Percentiles rank a stretch among this genome's conserved stretches.
Conservation (phyloP, 1,139 yeast genomes). For the Geotrichum klebahnii region DNA sequence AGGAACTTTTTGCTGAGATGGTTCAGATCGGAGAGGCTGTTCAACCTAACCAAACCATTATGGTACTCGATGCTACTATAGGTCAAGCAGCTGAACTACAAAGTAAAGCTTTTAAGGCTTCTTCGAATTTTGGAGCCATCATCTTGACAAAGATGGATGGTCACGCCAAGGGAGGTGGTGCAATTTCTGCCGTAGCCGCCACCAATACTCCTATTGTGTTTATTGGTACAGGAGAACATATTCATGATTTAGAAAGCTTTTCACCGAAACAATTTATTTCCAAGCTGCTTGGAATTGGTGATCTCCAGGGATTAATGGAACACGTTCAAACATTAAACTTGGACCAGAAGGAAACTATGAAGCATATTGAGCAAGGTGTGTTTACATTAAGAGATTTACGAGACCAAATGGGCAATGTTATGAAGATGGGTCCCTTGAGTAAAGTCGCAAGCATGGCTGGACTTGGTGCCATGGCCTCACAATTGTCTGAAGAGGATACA, state of each 20-base stretch:
- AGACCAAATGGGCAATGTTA: conserved; percentile 88
- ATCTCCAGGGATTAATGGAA: conserved; percentile 88
- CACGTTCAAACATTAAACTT: conserved; percentile 84
- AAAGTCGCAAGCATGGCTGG: conserved; percentile 93
- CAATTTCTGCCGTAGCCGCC: conserved; percentile 96
- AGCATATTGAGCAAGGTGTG: conserved; percentile 91
- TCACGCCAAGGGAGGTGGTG: conserved; percentile 99
- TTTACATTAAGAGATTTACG: conserved; percentile 89
- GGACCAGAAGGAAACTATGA: conserved; percentile 88
- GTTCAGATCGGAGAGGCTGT: conserved; percentile 83
- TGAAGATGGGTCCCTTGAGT: conserved; percentile 94
- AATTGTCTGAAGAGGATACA: conserved; percentile 82
- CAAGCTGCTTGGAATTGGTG: conserved; percentile 90
- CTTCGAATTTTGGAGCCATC: conserved; percentile 90
- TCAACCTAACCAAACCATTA: conserved; percentile 86
- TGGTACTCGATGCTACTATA: conserved; percentile 96
- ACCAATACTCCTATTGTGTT: conserved; percentile 94
- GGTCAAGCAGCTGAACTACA: conserved; percentile 98
- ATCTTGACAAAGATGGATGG: conserved; percentile 97
- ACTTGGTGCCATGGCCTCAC: conserved; percentile 75
- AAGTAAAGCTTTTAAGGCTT: conserved; percentile 88
- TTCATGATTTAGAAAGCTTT: conserved; percentile 86
- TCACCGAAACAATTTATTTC: conserved; percentile 87
- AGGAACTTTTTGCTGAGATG: conserved; percentile 90
- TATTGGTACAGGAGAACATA: conserved; percentile 98